Conservation (phyloP, 2,329 filamentous ascomycete genomes). For the Tolypocladium tropicale region DNA sequence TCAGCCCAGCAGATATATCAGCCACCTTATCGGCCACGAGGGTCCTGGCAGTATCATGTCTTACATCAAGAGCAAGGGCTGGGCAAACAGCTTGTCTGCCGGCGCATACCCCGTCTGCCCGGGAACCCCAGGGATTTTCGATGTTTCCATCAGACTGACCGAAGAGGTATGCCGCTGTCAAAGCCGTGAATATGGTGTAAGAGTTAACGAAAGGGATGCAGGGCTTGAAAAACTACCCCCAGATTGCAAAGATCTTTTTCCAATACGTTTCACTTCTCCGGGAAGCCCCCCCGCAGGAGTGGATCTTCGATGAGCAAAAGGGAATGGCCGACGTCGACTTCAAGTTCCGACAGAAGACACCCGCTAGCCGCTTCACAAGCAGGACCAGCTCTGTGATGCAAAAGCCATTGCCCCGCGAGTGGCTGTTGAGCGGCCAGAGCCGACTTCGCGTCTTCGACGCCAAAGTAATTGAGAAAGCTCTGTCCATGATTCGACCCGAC, state of each 20-base stretch:
- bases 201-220: conserved; percentile 12
- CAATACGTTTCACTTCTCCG: conserved; percentile 83
- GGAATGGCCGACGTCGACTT: conserved; percentile 88
- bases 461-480: conserved; percentile 60
- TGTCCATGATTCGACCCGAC: conserved; percentile 69
- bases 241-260: conserved; percentile 76
- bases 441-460: conserved; percentile 74
- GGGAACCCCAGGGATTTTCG: conserved; percentile 67
- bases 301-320: conserved; percentile 91
- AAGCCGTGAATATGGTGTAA: background rate
- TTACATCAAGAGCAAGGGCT: conserved; percentile 81
- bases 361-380: conserved; percentile 82
- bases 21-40: conserved; percentile 85
- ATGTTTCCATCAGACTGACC: conserved; percentile 68
- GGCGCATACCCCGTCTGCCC: conserved; percentile 69
- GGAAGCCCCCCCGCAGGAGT: conserved; percentile 71
- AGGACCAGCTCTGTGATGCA: conserved; percentile 83
- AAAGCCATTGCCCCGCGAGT: conserved; percentile 74
- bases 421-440: conserved; percentile 71
- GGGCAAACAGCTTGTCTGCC: conserved; percentile 75
- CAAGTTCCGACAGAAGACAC: conserved; percentile 87
- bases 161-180: conserved; percentile 49
- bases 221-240: conserved; percentile 68
- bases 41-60: conserved; percentile 86
- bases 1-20: conserved; percentile 76